A percentile compares a stretch with the other conserved stretches of the same genome.
Evolutionary conservation across 768 basidiomycete species (phyloP).

Genomic region (Hygrocybe coccinea): DNA sequence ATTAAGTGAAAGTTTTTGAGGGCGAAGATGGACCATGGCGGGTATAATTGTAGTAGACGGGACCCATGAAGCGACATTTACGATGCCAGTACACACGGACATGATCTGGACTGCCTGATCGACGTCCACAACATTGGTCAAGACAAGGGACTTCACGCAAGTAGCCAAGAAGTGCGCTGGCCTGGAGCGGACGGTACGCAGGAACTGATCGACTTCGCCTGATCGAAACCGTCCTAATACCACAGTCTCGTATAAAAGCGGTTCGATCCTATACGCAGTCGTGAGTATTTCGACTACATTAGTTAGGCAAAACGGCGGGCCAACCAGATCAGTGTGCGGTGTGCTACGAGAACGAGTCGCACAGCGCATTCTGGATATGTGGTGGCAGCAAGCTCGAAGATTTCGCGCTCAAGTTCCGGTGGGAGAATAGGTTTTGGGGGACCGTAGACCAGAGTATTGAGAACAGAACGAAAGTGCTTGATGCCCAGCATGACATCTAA

Average conservation of each 20-base stretch:
- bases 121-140: conserved; percentile 31
- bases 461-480: neutral
- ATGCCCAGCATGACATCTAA: neutral
- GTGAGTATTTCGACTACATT: neutral
- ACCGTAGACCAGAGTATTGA: neutral
- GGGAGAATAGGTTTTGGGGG: conserved; percentile 25
- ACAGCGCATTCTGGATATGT: conserved; percentile 24
- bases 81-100: conserved; percentile 33
- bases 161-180: conserved; percentile 33
- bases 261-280: conserved; percentile 32
- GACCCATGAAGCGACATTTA: conserved; percentile 29
- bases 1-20: neutral
- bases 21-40: conserved; percentile 16
- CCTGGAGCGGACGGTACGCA: conserved; percentile 31
- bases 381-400: conserved; percentile 33
- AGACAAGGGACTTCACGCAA: conserved; percentile 37
- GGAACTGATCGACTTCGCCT: conserved; percentile 30
- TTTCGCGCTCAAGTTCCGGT: conserved; percentile 37
- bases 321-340: conserved; percentile 32
- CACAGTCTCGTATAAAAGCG: conserved; percentile 37
- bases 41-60: conserved; percentile 14
- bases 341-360: conserved; percentile 34
- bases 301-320: conserved; percentile 9
- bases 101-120: conserved; percentile 30
- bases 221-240: conserved; percentile 24